Conservation (phyloP, 495 filamentous ascomycete genomes). For the Xylaria intraflava region DNA sequence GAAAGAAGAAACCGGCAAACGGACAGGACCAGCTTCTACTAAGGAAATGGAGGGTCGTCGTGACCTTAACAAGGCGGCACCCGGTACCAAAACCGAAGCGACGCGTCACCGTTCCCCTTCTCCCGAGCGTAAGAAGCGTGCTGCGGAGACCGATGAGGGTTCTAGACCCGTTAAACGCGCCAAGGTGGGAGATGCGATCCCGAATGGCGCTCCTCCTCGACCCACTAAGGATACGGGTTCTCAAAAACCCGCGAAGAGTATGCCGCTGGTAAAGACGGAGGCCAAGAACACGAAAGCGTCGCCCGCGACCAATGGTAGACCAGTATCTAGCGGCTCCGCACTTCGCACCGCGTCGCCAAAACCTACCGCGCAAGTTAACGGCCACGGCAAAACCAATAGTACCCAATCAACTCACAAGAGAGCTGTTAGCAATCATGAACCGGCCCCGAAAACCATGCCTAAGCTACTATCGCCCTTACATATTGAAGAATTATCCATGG, state of each 20-base stretch:
- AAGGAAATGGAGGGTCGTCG: slow-evolving; percentile 26
- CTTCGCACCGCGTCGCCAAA: slow-evolving; percentile 33
- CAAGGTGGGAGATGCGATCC: slow-evolving; percentile 25
- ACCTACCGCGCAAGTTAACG: slow-evolving; percentile 33
- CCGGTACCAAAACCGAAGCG: slow-evolving; percentile 23
- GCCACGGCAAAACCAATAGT: slow-evolving; percentile 25
- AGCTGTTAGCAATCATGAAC: slow-evolving; percentile 16
- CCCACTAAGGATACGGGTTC: slow-evolving; percentile 18
- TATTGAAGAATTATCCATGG: slow-evolving; percentile 33
- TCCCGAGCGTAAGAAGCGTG: slow-evolving; percentile 32
- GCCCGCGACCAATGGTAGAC: slow-evolving; percentile 31
- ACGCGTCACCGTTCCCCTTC: slow-evolving; percentile 26
- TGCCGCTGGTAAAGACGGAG: slow-evolving; percentile 19
- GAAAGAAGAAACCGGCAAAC: slow-evolving; percentile 17
- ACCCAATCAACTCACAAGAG: slow-evolving; percentile 32
- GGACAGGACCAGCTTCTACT: slow-evolving; percentile 4
- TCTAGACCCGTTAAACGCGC: slow-evolving; percentile 31
- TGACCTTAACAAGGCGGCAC: slow-evolving; percentile 9
- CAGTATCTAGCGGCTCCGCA: slow-evolving; percentile 23
- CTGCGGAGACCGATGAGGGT: slow-evolving; percentile 30
- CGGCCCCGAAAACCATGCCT: slow-evolving; percentile 18
- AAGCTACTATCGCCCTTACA: slow-evolving; percentile 37
- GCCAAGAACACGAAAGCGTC: slow-evolving; percentile 18
- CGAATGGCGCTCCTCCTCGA: slow-evolving; percentile 22
- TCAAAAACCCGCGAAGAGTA: slow-evolving; percentile 20